Conservation (phyloP, 202 grass and related monocot species). For the Schoenoplectus triqueter region DNA sequence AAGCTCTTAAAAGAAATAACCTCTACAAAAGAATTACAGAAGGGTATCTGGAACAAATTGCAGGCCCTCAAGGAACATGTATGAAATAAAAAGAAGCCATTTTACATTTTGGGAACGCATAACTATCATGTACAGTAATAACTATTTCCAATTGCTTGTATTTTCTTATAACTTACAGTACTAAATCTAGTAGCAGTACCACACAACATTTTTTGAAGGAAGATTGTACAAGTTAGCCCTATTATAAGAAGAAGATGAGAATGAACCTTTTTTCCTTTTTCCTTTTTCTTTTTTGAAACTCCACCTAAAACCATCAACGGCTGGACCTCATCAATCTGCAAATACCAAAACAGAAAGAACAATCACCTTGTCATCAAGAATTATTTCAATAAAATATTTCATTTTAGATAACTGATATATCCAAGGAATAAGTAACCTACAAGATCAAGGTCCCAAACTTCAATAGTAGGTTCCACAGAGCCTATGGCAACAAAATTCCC, state of each 20-base stretch:
- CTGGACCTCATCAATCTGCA: conserved; percentile 77
- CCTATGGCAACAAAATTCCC: conserved; percentile 92
- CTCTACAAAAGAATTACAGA: conserved; percentile 6
- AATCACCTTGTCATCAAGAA: conserved; percentile 18
- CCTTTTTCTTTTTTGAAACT: conserved; percentile 62
- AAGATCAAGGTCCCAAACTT: conserved; percentile 93
- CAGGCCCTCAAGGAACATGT: conserved; percentile 27
- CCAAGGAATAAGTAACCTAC: conserved; percentile 44
- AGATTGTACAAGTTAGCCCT: not conserved
- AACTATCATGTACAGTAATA: not conserved
- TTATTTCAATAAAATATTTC: not conserved
- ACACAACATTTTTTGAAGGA: not conserved
- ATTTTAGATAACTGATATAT: not conserved
- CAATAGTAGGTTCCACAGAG: conserved; percentile 83
- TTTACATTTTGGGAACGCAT: not conserved
- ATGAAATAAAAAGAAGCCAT: not conserved
- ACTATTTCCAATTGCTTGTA: not conserved
- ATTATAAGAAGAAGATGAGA: conserved; percentile 38
- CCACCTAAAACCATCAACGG: conserved; percentile 76
- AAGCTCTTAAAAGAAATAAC: not conserved
- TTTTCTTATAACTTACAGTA: not conserved
- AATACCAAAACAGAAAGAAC: conserved; percentile 25
- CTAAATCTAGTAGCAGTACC: not conserved
- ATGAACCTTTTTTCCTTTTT: conserved; percentile 73
- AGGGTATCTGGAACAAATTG: not conserved